These are phyloP conservation scores for Suillus brevipes DNA, from an alignment of 768 basidiomycete species.

Conservation along the genomic window DNA sequence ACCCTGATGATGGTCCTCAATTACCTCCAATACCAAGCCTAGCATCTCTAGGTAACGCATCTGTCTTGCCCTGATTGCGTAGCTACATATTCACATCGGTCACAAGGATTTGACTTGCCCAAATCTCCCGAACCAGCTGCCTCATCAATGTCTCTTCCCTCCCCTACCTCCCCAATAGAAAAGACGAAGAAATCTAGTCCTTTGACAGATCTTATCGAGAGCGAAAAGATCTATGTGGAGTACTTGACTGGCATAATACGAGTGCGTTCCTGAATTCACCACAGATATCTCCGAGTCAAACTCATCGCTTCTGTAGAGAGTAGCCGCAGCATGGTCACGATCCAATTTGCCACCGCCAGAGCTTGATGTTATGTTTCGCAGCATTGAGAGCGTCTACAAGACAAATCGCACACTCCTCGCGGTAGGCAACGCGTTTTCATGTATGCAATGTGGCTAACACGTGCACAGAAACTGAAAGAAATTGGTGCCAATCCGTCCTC, in stretches of 20 bases:
- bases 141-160: slow-evolving; percentile 18
- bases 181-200: slow-evolving; percentile 75
- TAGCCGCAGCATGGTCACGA: slow-evolving; percentile 97
- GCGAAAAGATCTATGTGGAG: slow-evolving; percentile 91
- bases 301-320: slow-evolving; percentile 60
- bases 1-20: slow-evolving; percentile 8
- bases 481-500: slow-evolving; percentile 91
- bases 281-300: slow-evolving; percentile 14
- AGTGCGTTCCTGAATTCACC: slow-evolving; percentile 47
- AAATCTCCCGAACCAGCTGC: slow-evolving; percentile 14
- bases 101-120: slow-evolving; percentile 25
- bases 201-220: slow-evolving; percentile 88
- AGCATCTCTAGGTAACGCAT: slow-evolving; percentile 27
- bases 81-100: slow-evolving; percentile 19
- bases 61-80: slow-evolving; percentile 3
- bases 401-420: slow-evolving; percentile 80
- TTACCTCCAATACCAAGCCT: slow-evolving; percentile 17
- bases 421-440: slow-evolving; percentile 38
- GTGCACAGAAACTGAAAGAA: slow-evolving; percentile 82
- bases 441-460: slow-evolving; percentile 14
- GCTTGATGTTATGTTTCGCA: slow-evolving; percentile 92
- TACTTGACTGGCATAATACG: slow-evolving; percentile 87
- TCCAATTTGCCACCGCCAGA: slow-evolving; percentile 91
- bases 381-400: slow-evolving; percentile 90
- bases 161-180: slow-evolving; percentile 35